These are phyloP conservation scores for Hypsizygus ulmarius DNA, from an alignment of 1,284 basidiomycete species.

Conservation along the genomic window DNA sequence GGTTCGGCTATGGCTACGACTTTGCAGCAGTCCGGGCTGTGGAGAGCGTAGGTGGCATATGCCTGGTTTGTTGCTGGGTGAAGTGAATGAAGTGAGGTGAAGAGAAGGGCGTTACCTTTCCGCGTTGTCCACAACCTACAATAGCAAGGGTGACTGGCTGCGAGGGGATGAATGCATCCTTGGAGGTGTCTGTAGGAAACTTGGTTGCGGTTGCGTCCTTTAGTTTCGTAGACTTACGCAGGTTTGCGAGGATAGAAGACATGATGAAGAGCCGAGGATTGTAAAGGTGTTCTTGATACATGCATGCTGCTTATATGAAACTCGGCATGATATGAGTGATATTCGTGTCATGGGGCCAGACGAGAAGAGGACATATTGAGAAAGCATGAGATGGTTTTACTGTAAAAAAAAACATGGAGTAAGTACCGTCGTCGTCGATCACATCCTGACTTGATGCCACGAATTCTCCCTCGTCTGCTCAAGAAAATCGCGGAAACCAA, in stretches of 20 bases:
- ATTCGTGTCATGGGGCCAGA: too few species aligned
- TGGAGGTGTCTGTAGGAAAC: conserved; percentile 18
- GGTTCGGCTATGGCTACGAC: conserved; percentile 85
- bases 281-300: too few species aligned
- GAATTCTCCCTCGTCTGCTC: conserved; percentile 61
- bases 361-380: conserved; percentile 3
- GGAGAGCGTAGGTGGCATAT: conserved; percentile 65
- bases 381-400: too few species aligned
- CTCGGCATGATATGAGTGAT: too few species aligned
- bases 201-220: conserved; percentile 20
- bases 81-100: neutral
- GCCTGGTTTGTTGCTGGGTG: conserved; percentile 37
- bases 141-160: conserved; percentile 49
- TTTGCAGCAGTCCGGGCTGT: conserved; percentile 61
- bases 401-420: neutral
- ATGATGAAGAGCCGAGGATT: conserved; percentile 18
- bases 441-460: conserved; percentile 49
- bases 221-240: conserved; percentile 30
- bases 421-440: neutral
- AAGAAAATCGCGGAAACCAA: conserved; percentile 34
- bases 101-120: conserved; percentile 44
- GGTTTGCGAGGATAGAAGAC: conserved; percentile 34
- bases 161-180: conserved; percentile 11
- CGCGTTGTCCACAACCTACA: conserved; percentile 81
- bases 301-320: too few species aligned